These are phyloP conservation scores for Candida vaughaniae DNA, from an alignment of 805 yeast species.

Conservation along the genomic window DNA sequence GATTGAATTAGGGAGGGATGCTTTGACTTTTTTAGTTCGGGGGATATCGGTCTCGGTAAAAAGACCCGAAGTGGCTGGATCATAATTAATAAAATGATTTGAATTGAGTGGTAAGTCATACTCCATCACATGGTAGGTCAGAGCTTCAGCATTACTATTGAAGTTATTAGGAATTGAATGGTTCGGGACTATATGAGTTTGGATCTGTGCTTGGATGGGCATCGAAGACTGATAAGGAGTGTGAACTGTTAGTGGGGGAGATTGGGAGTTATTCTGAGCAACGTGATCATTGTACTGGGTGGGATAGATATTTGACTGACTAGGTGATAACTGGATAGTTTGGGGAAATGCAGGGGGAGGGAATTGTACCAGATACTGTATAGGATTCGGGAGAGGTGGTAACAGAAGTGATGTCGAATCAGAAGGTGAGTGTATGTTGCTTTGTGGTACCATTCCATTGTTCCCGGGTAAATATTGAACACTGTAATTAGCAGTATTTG, in stretches of 20 bases:
- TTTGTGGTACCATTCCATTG: background rate
- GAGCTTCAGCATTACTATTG: background rate
- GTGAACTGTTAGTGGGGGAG: background rate
- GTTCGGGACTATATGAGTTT: background rate
- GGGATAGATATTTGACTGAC: too few relatives aligned
- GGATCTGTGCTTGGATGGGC: slow-evolving; percentile 1
- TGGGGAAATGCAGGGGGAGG: too few relatives aligned
- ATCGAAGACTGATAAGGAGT: background rate
- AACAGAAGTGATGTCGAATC: background rate
- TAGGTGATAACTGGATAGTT: too few relatives aligned
- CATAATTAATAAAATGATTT: slow-evolving; percentile 12
- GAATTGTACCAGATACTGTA: background rate
- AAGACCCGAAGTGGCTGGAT: background rate
- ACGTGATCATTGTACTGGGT: background rate
- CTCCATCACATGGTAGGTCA: slow-evolving; percentile 8
- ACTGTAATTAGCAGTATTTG: too few relatives aligned
- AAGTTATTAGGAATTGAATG: background rate
- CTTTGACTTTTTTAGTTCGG: slow-evolving; percentile 1
- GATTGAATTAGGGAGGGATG: slow-evolving; percentile 23
- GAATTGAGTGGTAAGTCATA: slow-evolving; percentile 13
- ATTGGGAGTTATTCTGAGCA: background rate
- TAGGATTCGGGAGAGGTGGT: background rate
- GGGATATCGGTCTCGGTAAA: background rate
- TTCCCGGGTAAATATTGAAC: too few relatives aligned
- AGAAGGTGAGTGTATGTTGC: background rate